Evolutionary conservation across 768 basidiomycete genomes (phyloP), one percentile per base, ranked within the genome.

Genomic region (Mycena rebaudengoi): DNA sequence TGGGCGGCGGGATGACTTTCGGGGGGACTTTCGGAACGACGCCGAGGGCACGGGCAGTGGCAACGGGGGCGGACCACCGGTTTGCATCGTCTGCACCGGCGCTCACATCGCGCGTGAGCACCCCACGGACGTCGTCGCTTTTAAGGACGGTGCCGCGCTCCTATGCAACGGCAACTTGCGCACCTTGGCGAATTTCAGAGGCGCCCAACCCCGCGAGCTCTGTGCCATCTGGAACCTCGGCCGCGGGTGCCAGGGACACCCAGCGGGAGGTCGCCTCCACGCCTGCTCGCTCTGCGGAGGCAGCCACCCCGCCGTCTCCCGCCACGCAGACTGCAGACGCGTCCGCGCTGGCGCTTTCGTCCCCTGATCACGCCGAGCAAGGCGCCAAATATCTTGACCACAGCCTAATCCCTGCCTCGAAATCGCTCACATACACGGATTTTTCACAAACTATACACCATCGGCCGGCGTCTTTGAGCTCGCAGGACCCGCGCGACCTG

Each of bases 251-350:
- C 21, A 35, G 7, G 30, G 29, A 0, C 8, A 26, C 0, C 67
- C 67, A 41, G 26, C 28, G 1, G 14, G 16, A 5, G 60, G 60
- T 2, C 46, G 46, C 7, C 21, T 66, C 30, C 70, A 71, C 40
- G 32, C 54, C 56, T 71, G 70, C 29, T 51, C 59, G 18, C 54
- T 69, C n/a, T 69, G 67, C 29, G 65, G 70, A 2, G 60, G 59
- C 1, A 20, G 62, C 6, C 67, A 71, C 48, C 0, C 46, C 4
- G 70, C 63, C 3, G 46, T 69, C 30, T 20, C 57, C 7, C 30
- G 25, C n/a, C 13, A 57, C 29, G 0, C n/a, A 25, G 1, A 48
- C n/a, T 70, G 69, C 29, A 14, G 8, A 5, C 48, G 60, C 0
- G 44, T 61, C 30, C 16, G 23, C 7, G 29, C 30, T 11, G 60